Evolutionary conservation across 805 yeast species (phyloP), one percentile per base, ranked within the genome.

Genomic region (Candida peoriensis): DNA sequence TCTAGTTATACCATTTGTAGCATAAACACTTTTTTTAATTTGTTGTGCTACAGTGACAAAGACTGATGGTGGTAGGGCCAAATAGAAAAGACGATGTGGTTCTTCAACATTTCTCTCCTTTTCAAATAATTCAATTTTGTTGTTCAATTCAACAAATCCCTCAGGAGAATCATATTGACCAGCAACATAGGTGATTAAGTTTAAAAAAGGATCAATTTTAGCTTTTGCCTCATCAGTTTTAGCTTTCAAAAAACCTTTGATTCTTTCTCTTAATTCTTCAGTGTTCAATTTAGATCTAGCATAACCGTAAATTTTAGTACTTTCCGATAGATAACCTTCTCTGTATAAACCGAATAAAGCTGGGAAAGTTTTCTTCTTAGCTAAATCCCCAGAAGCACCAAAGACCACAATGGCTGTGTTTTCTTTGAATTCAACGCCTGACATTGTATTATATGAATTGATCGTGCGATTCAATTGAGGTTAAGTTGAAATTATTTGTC

Each of bases 351-450:
- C 94, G 50, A 82, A 83, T 15, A 84, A 62, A 4, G 93, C 90
- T 8, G 94, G 94, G 63, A 85, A 87, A 3, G 96, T 89, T 66
- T 89, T 89, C 78, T 89, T 89, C 67, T 86, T 87, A 37, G 96
- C 96, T 46, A 89, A 69, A 60, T 89, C 96, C 34, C 97, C 97
- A 16, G 95, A 84, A 28, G 97, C 97, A 34, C 97, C 97, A 51
- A 88, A 83, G 20, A 89, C 95, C 19, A 81, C 85, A 50, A 89
- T 70, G 28, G 76, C 68, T 8, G 85, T 78, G 61, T 82, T 65
- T 44, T 81, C 75, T 40, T 74, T 78, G 58, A 82, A 83, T 39
- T 53, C 54, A 20, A 53, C 52, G 13, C 19, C 48, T 14, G 33
- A 15, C 43, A 41, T 37, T 30, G n/a, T n/a, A n/a, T n/a, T n/a